A percentile compares a stretch with the other conserved stretches of the same genome.
Evolutionary conservation across 1,139 yeast species (phyloP).

Genomic region (Spathaspora sp.): DNA sequence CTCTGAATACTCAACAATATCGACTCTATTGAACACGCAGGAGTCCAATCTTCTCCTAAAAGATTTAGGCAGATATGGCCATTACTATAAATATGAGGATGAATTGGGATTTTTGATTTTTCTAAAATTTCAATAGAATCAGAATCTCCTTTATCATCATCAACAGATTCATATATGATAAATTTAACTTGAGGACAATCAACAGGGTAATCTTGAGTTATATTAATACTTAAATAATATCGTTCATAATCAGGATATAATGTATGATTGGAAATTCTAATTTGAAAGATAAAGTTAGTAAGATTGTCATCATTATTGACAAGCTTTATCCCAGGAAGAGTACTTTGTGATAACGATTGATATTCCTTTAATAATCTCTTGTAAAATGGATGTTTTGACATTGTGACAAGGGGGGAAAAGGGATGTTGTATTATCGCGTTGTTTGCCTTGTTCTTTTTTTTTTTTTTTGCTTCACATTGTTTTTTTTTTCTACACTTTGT

Average conservation of each 20-base stretch:
- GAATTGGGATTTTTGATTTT: slow-evolving; percentile 49
- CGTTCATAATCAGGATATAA: slow-evolving; percentile 35
- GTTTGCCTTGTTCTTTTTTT: not conserved
- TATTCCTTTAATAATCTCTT: slow-evolving; percentile 46
- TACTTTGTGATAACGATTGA: slow-evolving; percentile 20
- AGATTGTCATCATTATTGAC: slow-evolving; percentile 24
- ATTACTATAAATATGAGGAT: slow-evolving; percentile 72
- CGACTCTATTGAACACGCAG: slow-evolving; percentile 59
- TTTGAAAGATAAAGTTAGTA: slow-evolving; percentile 23
- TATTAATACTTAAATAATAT: slow-evolving; percentile 34
- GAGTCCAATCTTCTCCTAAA: slow-evolving; percentile 72
- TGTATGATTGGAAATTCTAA: slow-evolving; percentile 20
- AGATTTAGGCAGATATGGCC: slow-evolving; percentile 72
- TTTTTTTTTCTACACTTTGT: not conserved
- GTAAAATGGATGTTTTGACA: slow-evolving; percentile 29
- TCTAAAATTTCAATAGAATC: slow-evolving; percentile 16
- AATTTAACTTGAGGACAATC: slow-evolving; percentile 64
- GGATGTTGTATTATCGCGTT: too few species aligned
- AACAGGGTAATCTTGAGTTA: slow-evolving; percentile 58
- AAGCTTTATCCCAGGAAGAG: slow-evolving; percentile 30
- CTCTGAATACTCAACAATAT: slow-evolving; percentile 63
- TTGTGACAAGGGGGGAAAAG: not conserved
- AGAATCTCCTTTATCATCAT: slow-evolving; percentile 14
- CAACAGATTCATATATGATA: slow-evolving; percentile 21
- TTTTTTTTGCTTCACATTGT: not conserved